These are phyloP conservation scores for Fusarium clavum DNA, from an alignment of 2,329 filamentous ascomycete genomes.

Conservation along the genomic window DNA sequence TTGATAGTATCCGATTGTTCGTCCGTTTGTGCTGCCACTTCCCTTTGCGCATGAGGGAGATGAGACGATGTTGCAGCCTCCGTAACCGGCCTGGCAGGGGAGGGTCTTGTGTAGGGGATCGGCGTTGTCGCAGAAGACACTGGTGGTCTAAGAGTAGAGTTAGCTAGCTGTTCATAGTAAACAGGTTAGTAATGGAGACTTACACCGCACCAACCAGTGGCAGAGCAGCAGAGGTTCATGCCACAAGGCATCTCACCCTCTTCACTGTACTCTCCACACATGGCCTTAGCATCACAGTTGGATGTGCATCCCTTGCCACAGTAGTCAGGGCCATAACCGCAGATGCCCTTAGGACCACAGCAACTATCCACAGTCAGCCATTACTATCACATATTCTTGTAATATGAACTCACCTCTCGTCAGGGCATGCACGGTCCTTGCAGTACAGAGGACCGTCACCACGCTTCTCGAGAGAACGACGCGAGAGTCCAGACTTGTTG, in stretches of 20 bases:
- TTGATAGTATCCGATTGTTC: constrained; percentile 28
- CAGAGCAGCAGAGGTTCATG: constrained; percentile 19
- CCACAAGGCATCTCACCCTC: constrained; percentile 14
- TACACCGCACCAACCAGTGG: constrained; percentile 7
- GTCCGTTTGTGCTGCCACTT: constrained; percentile 1
- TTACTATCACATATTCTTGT: too few species aligned
- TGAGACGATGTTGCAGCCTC: neutral
- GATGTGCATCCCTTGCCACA: constrained; percentile 30
- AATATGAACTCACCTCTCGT: neutral
- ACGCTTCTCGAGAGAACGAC: constrained; percentile 9
- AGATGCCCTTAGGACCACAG: neutral
- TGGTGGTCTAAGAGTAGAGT: neutral
- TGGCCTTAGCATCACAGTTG: constrained; percentile 6
- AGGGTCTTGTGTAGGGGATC: constrained; percentile 1
- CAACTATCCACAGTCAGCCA: neutral
- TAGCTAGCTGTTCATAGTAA: neutral
- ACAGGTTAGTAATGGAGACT: neutral
- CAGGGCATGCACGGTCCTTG: neutral
- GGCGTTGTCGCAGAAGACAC: constrained; percentile 3
- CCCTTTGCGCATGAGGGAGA: constrained; percentile 16
- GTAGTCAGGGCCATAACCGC: constrained; percentile 8
- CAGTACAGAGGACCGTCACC: constrained; percentile 12
- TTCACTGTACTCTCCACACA: constrained; percentile 23
- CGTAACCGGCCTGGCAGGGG: constrained; percentile 13
- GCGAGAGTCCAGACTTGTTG: neutral